Conservation (phyloP, 78 protist genomes). For the Isochrysis galbana region DNA sequence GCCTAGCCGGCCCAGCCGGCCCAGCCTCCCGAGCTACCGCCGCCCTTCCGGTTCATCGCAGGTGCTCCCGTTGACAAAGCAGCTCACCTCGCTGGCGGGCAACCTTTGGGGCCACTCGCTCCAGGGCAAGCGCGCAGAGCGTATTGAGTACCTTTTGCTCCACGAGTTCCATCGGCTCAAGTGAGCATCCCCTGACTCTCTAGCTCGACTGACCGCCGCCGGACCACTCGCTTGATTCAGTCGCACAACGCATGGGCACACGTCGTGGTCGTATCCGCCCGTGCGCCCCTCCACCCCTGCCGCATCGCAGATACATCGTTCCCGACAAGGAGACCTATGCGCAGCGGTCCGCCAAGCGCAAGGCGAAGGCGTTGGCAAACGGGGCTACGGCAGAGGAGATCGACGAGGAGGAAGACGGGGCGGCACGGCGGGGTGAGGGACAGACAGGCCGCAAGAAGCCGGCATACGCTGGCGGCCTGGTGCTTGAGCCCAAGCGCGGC, state of each 20-base stretch:
- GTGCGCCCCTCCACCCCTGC: too few species aligned
- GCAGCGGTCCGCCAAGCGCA: background rate
- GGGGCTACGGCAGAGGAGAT: background rate
- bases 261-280: too few species aligned
- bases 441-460: background rate
- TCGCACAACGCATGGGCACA: too few species aligned
- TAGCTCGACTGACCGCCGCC: too few species aligned
- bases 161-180: slow-evolving; percentile 84
- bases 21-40: too few species aligned
- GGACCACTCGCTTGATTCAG: too few species aligned
- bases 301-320: slow-evolving; percentile 58
- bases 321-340: slow-evolving; percentile 78
- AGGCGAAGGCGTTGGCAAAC: background rate
- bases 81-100: slow-evolving; percentile 86
- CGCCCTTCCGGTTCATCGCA: slow-evolving; percentile 90
- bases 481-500: slow-evolving; percentile 93
- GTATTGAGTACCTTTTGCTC: slow-evolving; percentile 92
- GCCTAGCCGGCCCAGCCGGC: too few species aligned
- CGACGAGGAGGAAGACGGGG: slow-evolving; percentile 10
- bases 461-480: slow-evolving; percentile 61
- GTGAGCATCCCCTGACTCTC: slow-evolving; percentile 1
- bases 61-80: slow-evolving; percentile 91
- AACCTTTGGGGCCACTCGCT: slow-evolving; percentile 80
- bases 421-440: background rate
- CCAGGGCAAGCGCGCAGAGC: slow-evolving; percentile 84